Conservation (phyloP, 2,329 filamentous ascomycete genomes). For the Botryotinia convoluta region DNA sequence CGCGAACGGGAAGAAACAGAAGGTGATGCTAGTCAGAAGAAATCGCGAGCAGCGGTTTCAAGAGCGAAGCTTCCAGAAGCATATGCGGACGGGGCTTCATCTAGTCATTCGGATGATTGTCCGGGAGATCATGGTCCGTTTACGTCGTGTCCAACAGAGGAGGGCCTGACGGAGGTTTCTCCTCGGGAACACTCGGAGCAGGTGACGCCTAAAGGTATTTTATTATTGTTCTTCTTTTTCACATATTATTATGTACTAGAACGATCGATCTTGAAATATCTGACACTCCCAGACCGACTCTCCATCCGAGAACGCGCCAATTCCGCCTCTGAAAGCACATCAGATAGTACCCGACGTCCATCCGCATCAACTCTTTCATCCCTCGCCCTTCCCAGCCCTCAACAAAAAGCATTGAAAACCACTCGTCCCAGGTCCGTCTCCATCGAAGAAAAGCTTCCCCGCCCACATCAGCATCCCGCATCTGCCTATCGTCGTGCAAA, state of each 20-base stretch:
- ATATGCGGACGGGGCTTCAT: constrained; percentile 15
- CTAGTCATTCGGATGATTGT: constrained; percentile 18
- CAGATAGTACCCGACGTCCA: neutral
- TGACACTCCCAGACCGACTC: neutral
- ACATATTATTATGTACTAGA: neutral
- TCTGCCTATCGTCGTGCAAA: constrained; percentile 7
- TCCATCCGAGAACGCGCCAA: neutral
- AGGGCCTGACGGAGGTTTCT: too few relatives aligned
- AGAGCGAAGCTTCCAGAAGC: constrained; percentile 8
- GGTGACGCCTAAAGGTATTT: neutral
- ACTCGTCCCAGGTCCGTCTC: constrained; percentile 16
- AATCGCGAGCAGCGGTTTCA: neutral
- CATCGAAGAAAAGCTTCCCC: constrained; percentile 13
- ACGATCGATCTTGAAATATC: neutral
- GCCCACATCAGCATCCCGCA: constrained; percentile 3
- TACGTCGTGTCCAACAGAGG: neutral
- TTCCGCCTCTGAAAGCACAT: neutral
- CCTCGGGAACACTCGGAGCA: neutral
- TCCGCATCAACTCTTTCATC: constrained; percentile 1
- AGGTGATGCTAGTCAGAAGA: neutral
- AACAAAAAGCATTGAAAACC: neutral
- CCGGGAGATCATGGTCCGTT: neutral
- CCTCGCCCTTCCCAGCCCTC: neutral
- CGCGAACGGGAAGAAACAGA: constrained; percentile 20
- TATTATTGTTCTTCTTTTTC: neutral